Evolutionary conservation across 306 rosid species (phyloP).

Genomic region (Prunus salicina): DNA sequence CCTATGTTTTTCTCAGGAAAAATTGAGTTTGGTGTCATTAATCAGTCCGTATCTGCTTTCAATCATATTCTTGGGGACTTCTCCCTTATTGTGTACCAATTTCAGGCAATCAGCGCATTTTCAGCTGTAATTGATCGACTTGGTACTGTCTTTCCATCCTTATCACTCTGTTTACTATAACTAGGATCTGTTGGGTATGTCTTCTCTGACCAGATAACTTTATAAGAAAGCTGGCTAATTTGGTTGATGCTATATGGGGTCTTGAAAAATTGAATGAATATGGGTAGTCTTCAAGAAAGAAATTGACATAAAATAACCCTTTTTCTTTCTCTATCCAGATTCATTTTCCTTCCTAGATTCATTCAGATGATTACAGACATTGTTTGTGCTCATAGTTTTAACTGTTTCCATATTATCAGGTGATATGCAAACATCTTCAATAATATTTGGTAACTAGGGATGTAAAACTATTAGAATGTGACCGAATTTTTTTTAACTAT

Average conservation of each 20-base stretch:
- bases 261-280: not conserved
- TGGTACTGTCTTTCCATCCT: slow-evolving; percentile 47
- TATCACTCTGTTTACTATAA: slow-evolving; percentile 14
- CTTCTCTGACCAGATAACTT: not conserved
- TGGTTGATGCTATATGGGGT: not conserved
- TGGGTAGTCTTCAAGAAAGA: not conserved
- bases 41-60: slow-evolving; percentile 95
- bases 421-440: not conserved
- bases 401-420: not conserved
- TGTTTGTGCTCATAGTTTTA: not conserved
- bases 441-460: not conserved
- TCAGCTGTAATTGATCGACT: slow-evolving; percentile 94
- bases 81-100: slow-evolving; percentile 86
- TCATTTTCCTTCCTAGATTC: not conserved
- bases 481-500: not conserved
- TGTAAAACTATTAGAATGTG: not conserved
- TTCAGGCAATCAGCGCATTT: slow-evolving; percentile 92
- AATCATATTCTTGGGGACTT: slow-evolving; percentile 92
- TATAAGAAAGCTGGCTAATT: not conserved
- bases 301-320: not conserved
- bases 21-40: slow-evolving; percentile 96
- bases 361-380: not conserved
- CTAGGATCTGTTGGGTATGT: not conserved
- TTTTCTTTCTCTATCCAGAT: not conserved
- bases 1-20: slow-evolving; percentile 96